A percentile compares a stretch with the other conserved stretches of the same genome.
phyloP scores from a whole-genome alignment of 352 stramenopile genomes.

The Phytophthora pistaciae region DNA sequence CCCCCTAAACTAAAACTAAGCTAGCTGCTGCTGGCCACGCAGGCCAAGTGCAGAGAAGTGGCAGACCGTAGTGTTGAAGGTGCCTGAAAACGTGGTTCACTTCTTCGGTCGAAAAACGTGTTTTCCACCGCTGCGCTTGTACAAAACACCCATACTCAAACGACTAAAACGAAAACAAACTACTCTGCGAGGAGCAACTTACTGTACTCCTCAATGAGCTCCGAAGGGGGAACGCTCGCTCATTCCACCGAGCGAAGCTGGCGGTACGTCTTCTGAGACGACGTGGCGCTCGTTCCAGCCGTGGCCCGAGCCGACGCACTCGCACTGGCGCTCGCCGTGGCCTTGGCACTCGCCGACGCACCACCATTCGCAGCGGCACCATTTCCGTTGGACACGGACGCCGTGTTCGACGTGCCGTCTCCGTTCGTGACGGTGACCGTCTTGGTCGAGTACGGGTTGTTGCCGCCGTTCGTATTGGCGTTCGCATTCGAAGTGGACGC shows the following conservation, averaged over 20 bases:
- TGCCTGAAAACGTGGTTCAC: too few species aligned
- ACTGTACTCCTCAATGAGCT: not conserved
- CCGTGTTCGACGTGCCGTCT: not conserved
- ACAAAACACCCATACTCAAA: not conserved
- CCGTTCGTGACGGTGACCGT: not conserved
- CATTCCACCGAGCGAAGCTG: not conserved
- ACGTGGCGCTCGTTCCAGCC: not conserved
- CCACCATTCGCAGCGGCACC: constrained; percentile 1
- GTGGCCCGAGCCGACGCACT: not conserved
- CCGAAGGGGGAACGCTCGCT: not conserved
- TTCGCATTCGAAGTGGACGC: not conserved
- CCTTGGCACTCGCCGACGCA: constrained; percentile 9
- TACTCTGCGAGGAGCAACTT: not conserved
- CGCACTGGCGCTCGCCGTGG: not conserved
- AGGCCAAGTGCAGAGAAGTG: too few species aligned
- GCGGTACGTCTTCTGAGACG: not conserved
- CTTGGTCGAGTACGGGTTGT: constrained; percentile 15
- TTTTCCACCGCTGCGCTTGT: too few species aligned
- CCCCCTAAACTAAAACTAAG: too few species aligned
- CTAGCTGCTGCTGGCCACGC: too few species aligned
- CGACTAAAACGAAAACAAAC: not conserved
- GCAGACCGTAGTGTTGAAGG: too few species aligned
- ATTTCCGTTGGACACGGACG: not conserved
- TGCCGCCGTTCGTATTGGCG: not conserved
- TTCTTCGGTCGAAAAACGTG: too few species aligned